phyloP scores from a whole-genome alignment of 2,329 filamentous ascomycete genomes.

The Trichoderma cornu-damae region DNA sequence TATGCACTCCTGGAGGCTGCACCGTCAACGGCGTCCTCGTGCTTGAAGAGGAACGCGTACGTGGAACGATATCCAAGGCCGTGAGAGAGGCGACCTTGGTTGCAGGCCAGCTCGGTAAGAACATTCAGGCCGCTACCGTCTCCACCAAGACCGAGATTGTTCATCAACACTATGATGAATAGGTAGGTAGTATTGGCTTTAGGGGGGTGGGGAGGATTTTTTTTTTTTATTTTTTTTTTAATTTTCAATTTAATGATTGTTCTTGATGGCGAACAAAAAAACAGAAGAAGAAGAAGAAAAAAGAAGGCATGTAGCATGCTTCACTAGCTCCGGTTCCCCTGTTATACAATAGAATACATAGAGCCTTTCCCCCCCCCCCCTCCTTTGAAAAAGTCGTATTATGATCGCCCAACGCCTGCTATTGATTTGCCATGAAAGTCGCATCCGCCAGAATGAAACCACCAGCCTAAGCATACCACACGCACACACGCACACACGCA shows the following conservation, averaged over 20 bases:
- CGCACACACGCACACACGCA: too few relatives aligned
- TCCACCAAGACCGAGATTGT: too few relatives aligned
- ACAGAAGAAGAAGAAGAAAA: too few relatives aligned
- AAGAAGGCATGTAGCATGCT: conserved; percentile 3
- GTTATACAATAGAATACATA: conserved; percentile 18
- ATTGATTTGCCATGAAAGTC: background rate
- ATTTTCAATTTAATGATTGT: conserved; percentile 5
- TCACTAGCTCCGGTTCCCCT: conserved; percentile 6
- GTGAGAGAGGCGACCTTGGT: conserved; percentile 67
- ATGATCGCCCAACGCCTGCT: conserved; percentile 9
- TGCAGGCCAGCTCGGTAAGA: conserved; percentile 55
- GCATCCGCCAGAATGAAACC: background rate
- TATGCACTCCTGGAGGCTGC: conserved; percentile 72
- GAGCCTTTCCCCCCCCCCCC: conserved; percentile 8
- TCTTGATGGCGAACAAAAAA: too few relatives aligned
- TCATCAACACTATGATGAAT: conserved; percentile 4
- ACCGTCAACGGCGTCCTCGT: conserved; percentile 70
- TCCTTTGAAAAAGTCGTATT: background rate
- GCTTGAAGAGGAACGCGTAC: conserved; percentile 66
- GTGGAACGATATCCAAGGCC: conserved; percentile 62
- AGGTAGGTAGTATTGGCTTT: background rate
- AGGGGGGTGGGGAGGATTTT: background rate
- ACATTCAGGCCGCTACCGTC: conserved; percentile 34
- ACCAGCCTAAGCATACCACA: background rate
- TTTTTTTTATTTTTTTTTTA: too few relatives aligned